Evolutionary conservation across 176 grass and related monocot species (phyloP), one percentile per base, ranked within the genome.

Genomic region (Chloris gayana): DNA sequence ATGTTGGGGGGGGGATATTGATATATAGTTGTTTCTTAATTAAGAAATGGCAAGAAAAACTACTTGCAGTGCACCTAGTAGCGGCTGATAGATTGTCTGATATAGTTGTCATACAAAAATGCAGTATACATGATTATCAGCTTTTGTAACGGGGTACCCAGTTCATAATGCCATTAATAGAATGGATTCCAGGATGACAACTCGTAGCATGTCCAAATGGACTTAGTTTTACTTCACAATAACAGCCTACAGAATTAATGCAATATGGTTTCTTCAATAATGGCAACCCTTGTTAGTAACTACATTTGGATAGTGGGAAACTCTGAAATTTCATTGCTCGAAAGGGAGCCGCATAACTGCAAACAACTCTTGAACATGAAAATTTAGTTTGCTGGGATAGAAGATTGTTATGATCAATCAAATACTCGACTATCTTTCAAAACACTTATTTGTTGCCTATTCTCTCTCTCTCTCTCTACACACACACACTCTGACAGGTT

Each of bases 401-500:
- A 17, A 64, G 35, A 26, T 24, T n/a, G n/a, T n/a, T 74, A 44
- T 50, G 17, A 59, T 61, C 35, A 31, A 13, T 27, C 41, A 50
- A 22, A 64, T 82, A 19, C 56, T 73, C 11, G 46, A 49, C 15
- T 54, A 35, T 27, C 64, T 54, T 54, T 17, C 49, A 57, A 57
- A 27, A 7, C 12, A 37, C 34, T 57, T 29, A 29, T 29, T 39
- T 30, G 2, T 62, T 27, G 13, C 13, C 14, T 12, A 17, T 9
- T 49, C 41, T 1, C 33, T 25, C 27, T 54, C 17, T 14, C 4
- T 18, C 15, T n/a, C 15, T 18, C 47, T 10, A 10, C n/a, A n/a
- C n/a, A n/a, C n/a, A n/a, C n/a, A n/a, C n/a, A n/a, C 34, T 15
- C n/a, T 22, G 31, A 75, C 80, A 98, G 95, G 95, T 93, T 98